A percentile compares a stretch with the other conserved stretches of the same genome.
Evolutionary conservation across 495 filamentous ascomycete genomes (phyloP).

Genomic region (Haplographium delicatum): DNA sequence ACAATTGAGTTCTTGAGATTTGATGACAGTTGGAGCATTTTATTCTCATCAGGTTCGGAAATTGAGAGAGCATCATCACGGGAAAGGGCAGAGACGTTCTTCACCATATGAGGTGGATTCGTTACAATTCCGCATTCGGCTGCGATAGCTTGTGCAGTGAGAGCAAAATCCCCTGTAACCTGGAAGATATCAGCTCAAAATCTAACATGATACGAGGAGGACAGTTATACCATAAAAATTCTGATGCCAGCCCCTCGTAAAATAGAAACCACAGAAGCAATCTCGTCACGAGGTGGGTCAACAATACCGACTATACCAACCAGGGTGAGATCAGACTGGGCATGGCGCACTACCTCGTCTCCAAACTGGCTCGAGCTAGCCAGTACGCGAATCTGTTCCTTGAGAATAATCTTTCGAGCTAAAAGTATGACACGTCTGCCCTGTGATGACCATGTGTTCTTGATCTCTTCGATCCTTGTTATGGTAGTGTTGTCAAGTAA

Average conservation of each 20-base stretch:
- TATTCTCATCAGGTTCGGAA: constrained; percentile 13
- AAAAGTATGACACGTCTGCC: constrained; percentile 61
- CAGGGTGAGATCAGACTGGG: constrained; percentile 45
- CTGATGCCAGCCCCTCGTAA: constrained; percentile 57
- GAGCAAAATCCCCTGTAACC: constrained; percentile 68
- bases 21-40: not conserved
- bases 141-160: constrained; percentile 66
- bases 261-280: constrained; percentile 51
- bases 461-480: constrained; percentile 42
- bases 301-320: constrained; percentile 63
- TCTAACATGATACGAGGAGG: constrained; percentile 6
- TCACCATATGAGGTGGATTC: constrained; percentile 27
- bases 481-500: constrained; percentile 35
- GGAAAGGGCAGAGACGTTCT: constrained; percentile 35
- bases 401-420: constrained; percentile 49
- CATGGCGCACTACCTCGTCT: constrained; percentile 41
- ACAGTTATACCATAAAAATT: constrained; percentile 52
- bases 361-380: constrained; percentile 45
- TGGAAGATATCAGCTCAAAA: constrained; percentile 13
- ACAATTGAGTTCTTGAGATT: constrained; percentile 23
- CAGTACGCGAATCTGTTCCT: constrained; percentile 28
- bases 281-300: constrained; percentile 63
- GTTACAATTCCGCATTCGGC: constrained; percentile 61
- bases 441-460: constrained; percentile 57
- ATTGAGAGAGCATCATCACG: constrained; percentile 23